Conservation (phyloP, 2,329 filamentous ascomycete genomes). For the Didymella segeticola region DNA sequence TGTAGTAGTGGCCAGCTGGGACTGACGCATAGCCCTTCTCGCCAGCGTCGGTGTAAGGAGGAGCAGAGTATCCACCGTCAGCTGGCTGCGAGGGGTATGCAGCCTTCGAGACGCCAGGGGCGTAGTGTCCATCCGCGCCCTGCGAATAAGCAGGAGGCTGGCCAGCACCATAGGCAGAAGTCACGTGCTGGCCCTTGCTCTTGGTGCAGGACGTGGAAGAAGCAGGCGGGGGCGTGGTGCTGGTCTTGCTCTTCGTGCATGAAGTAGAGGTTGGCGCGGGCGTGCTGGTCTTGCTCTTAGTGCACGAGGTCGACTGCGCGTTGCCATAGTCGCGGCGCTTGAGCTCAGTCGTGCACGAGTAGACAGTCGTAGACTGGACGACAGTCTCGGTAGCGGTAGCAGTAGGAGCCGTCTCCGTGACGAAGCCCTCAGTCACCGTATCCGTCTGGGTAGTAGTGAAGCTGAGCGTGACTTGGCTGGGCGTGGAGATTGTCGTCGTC, state of each 20-base stretch:
- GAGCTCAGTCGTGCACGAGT: slow-evolving; percentile 10
- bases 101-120: neutral
- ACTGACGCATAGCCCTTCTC: neutral
- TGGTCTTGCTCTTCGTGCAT: slow-evolving; percentile 11
- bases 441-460: slow-evolving; percentile 9
- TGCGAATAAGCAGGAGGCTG: slow-evolving; percentile 2
- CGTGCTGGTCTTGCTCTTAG: slow-evolving; percentile 15
- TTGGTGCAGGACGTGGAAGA: slow-evolving; percentile 9
- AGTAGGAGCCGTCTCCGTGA: slow-evolving; percentile 12
- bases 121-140: neutral
- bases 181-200: slow-evolving; percentile 2
- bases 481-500: slow-evolving; percentile 16
- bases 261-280: slow-evolving; percentile 9
- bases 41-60: neutral
- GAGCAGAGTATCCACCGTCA: neutral
- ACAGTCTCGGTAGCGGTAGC: slow-evolving; percentile 3
- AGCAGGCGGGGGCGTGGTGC: slow-evolving; percentile 1
- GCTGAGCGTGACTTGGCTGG: slow-evolving; percentile 12
- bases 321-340: slow-evolving; percentile 7
- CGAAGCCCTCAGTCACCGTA: slow-evolving; percentile 8
- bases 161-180: slow-evolving; percentile 1
- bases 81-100: neutral
- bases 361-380: slow-evolving; percentile 4
- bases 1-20: neutral
- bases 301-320: slow-evolving; percentile 13